A percentile compares a stretch with the other conserved stretches of the same genome.
phyloP scores from a whole-genome alignment of 495 filamentous ascomycete species.

The Geoglossum glabrum region DNA sequence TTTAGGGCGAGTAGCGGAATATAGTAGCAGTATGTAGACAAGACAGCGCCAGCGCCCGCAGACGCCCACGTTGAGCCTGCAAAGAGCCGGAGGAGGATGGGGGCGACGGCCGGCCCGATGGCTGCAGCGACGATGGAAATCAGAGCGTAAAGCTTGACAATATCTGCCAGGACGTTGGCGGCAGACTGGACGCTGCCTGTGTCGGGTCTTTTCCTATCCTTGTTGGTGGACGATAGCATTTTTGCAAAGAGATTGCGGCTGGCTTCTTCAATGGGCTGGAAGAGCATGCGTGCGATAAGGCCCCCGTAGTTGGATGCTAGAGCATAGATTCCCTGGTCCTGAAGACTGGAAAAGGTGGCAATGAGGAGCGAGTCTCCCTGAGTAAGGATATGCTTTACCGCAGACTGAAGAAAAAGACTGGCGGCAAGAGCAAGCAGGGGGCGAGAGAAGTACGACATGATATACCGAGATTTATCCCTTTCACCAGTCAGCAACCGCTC shows the following conservation, averaged over 20 bases:
- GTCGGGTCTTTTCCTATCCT: conserved; percentile 10
- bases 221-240: conserved; percentile 24
- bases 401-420: conserved; percentile 67
- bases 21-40: conserved; percentile 73
- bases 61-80: conserved; percentile 54
- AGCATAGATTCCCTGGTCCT: conserved; percentile 81
- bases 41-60: conserved; percentile 40
- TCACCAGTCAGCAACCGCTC: no score
- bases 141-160: conserved; percentile 44
- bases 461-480: conserved; percentile 19
- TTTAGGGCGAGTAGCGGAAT: conserved; percentile 86
- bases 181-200: conserved; percentile 18
- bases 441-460: conserved; percentile 42
- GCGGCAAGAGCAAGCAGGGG: conserved; percentile 45
- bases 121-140: conserved; percentile 43
- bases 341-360: conserved; percentile 46
- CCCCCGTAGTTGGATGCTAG: conserved; percentile 89
- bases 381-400: conserved; percentile 80
- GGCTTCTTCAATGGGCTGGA: conserved; percentile 89
- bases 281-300: conserved; percentile 69
- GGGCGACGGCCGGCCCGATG: conserved; percentile 52
- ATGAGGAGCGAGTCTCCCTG: conserved; percentile 87
- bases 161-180: conserved; percentile 23
- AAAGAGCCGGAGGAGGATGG: conserved; percentile 46
- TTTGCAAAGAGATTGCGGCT: conserved; percentile 71